Conservation (phyloP, 371 early-diverging fungal genomes). For the Syncephalis plumigaleata region DNA sequence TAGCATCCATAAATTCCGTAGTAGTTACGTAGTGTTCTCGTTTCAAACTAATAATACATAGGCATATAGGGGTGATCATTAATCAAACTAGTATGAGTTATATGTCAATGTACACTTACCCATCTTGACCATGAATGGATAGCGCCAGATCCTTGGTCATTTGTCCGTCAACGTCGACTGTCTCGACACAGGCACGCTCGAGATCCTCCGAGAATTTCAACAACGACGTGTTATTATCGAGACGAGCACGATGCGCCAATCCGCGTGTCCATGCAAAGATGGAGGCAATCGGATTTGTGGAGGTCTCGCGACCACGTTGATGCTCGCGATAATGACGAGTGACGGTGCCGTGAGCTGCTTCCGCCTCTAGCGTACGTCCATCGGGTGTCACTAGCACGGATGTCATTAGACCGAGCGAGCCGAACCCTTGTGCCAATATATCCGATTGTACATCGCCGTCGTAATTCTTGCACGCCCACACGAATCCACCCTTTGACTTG, state of each 20-base stretch:
- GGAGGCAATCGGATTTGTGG: slow-evolving; percentile 93
- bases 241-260: slow-evolving; percentile 83
- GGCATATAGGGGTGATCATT: not conserved
- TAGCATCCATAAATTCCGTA: slow-evolving; percentile 55
- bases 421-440: slow-evolving; percentile 86
- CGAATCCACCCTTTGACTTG: slow-evolving; percentile 87
- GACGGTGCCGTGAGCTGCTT: slow-evolving; percentile 95
- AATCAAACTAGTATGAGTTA: not conserved
- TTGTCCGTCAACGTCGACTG: slow-evolving; percentile 62
- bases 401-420: slow-evolving; percentile 89
- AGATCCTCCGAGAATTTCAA: slow-evolving; percentile 57
- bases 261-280: slow-evolving; percentile 98
- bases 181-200: slow-evolving; percentile 77
- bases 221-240: slow-evolving; percentile 68
- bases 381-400: slow-evolving; percentile 89
- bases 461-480: slow-evolving; percentile 95
- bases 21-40: slow-evolving; percentile 64
- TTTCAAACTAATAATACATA: slow-evolving; percentile 20
- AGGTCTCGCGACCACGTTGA: slow-evolving; percentile 79
- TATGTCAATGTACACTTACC: slow-evolving; percentile 17
- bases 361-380: slow-evolving; percentile 86
- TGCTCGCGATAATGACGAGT: slow-evolving; percentile 94
- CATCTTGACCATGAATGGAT: slow-evolving; percentile 68
- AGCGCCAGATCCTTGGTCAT: slow-evolving; percentile 98
- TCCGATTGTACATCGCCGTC: slow-evolving; percentile 93